A percentile compares a stretch with the other conserved stretches of the same genome.
Conservation (phyloP, 768 basidiomycete genomes). For the Lactarius hengduanensis region DNA sequence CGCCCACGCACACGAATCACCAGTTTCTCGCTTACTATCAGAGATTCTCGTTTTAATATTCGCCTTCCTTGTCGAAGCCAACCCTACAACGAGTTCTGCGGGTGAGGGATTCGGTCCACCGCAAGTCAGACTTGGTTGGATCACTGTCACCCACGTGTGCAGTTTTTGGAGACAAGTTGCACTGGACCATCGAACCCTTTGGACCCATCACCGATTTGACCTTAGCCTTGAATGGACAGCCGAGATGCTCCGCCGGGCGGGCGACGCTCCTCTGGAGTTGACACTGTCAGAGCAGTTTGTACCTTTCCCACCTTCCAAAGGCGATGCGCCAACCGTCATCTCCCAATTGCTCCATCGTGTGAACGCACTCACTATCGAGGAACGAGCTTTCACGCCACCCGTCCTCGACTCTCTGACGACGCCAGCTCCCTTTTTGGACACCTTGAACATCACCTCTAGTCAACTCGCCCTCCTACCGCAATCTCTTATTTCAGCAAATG, state of each 20-base stretch:
- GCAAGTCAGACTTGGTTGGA: constrained; percentile 18
- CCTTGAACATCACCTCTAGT: constrained; percentile 7
- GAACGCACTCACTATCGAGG: constrained; percentile 17
- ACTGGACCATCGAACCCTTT: constrained; percentile 11
- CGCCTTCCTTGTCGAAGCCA: constrained; percentile 13
- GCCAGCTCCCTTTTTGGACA: constrained; percentile 12
- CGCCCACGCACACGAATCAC: not conserved
- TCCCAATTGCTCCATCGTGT: constrained; percentile 14
- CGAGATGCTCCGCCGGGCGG: constrained; percentile 17
- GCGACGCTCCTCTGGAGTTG: constrained; percentile 13
- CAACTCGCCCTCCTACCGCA: constrained; percentile 6
- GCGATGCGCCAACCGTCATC: constrained; percentile 1
- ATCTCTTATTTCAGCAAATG: constrained; percentile 7
- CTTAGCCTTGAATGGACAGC: constrained; percentile 18
- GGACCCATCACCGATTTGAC: constrained; percentile 18
- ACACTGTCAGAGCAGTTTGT: constrained; percentile 2
- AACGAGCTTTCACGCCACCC: not conserved
- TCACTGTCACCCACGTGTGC: constrained; percentile 23
- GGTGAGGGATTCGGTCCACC: not conserved
- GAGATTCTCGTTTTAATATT: constrained; percentile 21
- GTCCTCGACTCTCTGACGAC: constrained; percentile 4
- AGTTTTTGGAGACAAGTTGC: constrained; percentile 22
- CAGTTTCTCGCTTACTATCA: constrained; percentile 9
- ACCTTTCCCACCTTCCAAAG: constrained; percentile 9
- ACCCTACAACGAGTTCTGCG: not conserved